These are phyloP conservation scores for Corchorus olitorius DNA, from an alignment of 345 rosid genomes.

Conservation along the genomic window DNA sequence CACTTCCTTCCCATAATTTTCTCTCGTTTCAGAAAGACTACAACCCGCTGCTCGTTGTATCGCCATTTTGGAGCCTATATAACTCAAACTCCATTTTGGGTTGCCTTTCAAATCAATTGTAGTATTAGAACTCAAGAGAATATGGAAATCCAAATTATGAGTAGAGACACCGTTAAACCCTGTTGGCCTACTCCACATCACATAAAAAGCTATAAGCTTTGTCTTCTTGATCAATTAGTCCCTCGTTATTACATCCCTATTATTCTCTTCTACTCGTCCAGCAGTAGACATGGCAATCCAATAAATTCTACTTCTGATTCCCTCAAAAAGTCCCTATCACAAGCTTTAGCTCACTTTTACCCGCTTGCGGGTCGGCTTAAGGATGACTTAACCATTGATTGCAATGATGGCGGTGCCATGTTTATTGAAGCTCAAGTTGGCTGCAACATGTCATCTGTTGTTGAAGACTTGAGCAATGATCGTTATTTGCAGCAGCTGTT, in stretches of 20 bases:
- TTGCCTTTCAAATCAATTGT: no score
- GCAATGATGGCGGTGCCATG: slow-evolving; percentile 30
- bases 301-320: neutral
- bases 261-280: slow-evolving; percentile 23
- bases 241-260: slow-evolving; percentile 25
- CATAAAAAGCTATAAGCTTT: slow-evolving; percentile 29
- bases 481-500: slow-evolving; percentile 18
- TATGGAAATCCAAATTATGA: slow-evolving; percentile 23
- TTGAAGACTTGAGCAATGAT: slow-evolving; percentile 1
- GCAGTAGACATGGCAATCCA: neutral
- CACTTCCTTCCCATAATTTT: no score
- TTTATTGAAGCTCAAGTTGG: slow-evolving; percentile 22
- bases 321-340: slow-evolving; percentile 30
- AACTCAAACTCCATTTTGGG: no score
- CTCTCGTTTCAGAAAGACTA: no score
- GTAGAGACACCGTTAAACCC: slow-evolving; percentile 31
- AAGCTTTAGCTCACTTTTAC: slow-evolving; percentile 17
- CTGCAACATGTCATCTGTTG: slow-evolving; percentile 20
- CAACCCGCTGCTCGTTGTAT: no score
- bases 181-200: slow-evolving; percentile 31
- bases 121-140: no score
- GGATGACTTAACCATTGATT: slow-evolving; percentile 24
- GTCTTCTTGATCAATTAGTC: slow-evolving; percentile 29
- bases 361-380: slow-evolving; percentile 27
- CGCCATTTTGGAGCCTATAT: no score